Base-by-base conservation (phyloP, 2,329 filamentous ascomycete genomes). In the Sporothrix curviconia region DNA sequence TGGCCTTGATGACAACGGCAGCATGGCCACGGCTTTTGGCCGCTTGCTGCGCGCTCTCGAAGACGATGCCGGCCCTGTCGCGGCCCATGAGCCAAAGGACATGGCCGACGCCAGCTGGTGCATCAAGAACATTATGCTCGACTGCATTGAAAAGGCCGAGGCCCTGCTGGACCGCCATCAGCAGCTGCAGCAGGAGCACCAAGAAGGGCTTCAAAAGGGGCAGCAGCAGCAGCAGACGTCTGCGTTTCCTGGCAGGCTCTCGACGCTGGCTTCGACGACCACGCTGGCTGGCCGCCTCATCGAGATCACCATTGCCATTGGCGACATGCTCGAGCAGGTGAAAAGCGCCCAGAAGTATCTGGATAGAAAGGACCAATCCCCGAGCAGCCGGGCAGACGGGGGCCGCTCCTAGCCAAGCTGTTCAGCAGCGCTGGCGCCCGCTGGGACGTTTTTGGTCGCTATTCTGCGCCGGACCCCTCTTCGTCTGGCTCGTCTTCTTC, bases 131-230 rank as follows among this genome's bases (percentile, higher is more conserved):
- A 58, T 49, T 6, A 51, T 63, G 56, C 52, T 59, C 4, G 60
- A 63, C 37, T 51, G 46, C 40, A n/a, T 63, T 9, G 61, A 61
- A 28, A 42, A 47, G 24, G 50, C 36, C 22, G 61, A 63, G 51
- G 30, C 30, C 6, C 25, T 51, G 17, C 39, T 61, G 19, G 22
- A 25, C 15, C 49, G 14, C 8, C 49, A 51, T 19, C 49, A 40
- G 47, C 32, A 8, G 17, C 12, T 24, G 30, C 19, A 24, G 22
- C 47, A 39, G 47, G 28, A 15, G 32, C 32, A 25, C 30, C 32
- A 22, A 3, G n/a, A n/a, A n/a, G n/a, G n/a, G n/a, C n/a, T n/a
- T n/a, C 8, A 17, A n/a, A 3, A 6, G 37, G 28, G 6, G 6
- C 28, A 32, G 28, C 28, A 32, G 28, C 28, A 32, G 28, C n/a